These are phyloP conservation scores for Breviolum minutum DNA, from an alignment of 73 alveolate species.

Conservation along the genomic window DNA sequence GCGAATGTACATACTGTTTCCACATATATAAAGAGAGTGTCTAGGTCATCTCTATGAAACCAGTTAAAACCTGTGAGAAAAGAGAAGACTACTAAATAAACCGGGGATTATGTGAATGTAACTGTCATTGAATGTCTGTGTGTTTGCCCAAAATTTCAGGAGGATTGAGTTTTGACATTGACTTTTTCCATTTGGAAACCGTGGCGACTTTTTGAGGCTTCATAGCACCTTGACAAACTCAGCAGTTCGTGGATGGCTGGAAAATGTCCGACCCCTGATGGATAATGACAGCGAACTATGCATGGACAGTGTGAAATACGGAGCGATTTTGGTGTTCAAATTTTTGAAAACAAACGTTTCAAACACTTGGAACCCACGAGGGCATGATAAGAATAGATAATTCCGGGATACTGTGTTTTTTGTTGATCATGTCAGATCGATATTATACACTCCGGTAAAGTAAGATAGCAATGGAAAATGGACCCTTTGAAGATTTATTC, in stretches of 20 bases:
- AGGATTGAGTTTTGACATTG: no score
- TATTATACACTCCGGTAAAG: no score
- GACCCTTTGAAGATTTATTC: no score
- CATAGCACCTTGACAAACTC: slow-evolving; percentile 87
- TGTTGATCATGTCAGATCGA: neutral
- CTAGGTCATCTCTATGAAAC: neutral
- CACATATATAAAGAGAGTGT: no score
- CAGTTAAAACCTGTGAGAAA: neutral
- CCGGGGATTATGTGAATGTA: neutral
- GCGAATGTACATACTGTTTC: no score
- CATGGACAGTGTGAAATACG: no score
- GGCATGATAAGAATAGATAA: no score
- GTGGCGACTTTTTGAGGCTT: neutral
- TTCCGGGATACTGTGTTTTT: neutral
- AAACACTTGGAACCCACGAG: no score
- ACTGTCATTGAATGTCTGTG: neutral
- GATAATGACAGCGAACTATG: no score
- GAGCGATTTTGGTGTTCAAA: neutral
- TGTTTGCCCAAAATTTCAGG: neutral
- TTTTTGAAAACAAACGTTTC: neutral
- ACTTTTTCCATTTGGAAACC: no score
- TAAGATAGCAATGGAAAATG: no score
- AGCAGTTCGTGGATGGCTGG: slow-evolving; percentile 84
- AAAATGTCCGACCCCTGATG: neutral
- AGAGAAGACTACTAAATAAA: no score